Evolutionary conservation across 2,329 filamentous ascomycete species (phyloP).

Genomic region (Microcyclospora tardicrescens): DNA sequence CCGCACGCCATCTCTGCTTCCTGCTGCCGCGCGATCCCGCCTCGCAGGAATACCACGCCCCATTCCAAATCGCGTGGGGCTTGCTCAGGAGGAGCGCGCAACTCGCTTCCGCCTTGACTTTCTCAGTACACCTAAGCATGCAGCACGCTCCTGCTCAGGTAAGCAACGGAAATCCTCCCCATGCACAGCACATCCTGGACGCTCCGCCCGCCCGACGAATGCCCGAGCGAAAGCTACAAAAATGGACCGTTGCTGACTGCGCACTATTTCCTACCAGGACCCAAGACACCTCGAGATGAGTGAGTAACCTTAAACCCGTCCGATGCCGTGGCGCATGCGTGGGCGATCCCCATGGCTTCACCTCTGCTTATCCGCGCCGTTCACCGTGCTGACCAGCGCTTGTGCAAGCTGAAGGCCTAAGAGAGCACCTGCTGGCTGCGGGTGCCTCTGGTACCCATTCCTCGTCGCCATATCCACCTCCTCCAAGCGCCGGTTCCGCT

Average conservation of each 20-base stretch:
- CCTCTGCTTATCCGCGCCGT: constrained; percentile 1
- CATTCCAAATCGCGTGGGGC: no score
- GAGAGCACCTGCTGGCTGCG: constrained; percentile 49
- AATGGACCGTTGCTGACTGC: constrained; percentile 2
- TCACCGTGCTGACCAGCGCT: not conserved
- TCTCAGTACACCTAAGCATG: constrained; percentile 11
- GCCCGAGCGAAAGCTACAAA: constrained; percentile 1
- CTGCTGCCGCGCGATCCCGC: no score
- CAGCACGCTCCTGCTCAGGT: constrained; percentile 39
- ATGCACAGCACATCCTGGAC: constrained; percentile 4
- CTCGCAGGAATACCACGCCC: no score
- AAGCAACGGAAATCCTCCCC: constrained; percentile 28
- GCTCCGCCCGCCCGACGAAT: constrained; percentile 17
- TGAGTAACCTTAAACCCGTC: constrained; percentile 17
- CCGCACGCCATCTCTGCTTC: no score
- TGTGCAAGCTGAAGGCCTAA: constrained; percentile 36
- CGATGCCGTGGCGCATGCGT: constrained; percentile 1
- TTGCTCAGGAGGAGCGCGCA: no score
- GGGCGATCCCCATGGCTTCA: constrained; percentile 5
- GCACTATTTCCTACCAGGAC: constrained; percentile 1
- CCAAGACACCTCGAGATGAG: constrained; percentile 29
- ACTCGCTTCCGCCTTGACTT: no score
- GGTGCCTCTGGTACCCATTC: constrained; percentile 28
- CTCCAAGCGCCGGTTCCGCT: constrained; percentile 16
- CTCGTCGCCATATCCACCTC: constrained; percentile 27